phyloP scores from a whole-genome alignment of 495 filamentous ascomycete species.

The Talaromyces stipitatus region DNA sequence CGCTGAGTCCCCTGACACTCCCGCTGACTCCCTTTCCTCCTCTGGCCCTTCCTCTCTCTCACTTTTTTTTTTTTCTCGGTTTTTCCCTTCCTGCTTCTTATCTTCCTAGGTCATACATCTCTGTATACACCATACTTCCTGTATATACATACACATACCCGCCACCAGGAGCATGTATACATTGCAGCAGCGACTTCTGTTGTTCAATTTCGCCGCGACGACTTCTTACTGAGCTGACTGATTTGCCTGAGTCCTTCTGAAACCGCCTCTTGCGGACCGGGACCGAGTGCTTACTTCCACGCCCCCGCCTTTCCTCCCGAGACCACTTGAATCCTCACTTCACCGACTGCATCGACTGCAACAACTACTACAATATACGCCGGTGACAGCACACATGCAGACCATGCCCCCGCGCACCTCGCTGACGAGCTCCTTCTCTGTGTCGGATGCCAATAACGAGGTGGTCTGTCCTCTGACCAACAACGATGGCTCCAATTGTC shows the following conservation, averaged over 20 bases:
- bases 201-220: background rate
- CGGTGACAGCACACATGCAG: conserved; percentile 32
- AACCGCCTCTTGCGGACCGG: background rate
- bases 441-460: conserved; percentile 87
- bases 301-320: background rate
- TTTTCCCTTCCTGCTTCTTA: background rate
- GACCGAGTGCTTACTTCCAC: background rate
- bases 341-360: background rate
- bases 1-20: background rate
- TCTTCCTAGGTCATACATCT: background rate
- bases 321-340: background rate
- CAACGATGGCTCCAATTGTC: conserved; percentile 94
- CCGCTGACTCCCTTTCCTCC: background rate
- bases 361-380: background rate
- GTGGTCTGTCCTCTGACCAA: conserved; percentile 95
- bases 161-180: background rate
- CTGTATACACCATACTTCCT: background rate
- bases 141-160: background rate
- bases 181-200: background rate
- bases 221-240: background rate
- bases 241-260: background rate
- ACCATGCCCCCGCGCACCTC: conserved; percentile 83
- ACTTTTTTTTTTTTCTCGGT: background rate
- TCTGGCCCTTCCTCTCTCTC: background rate
- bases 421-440: conserved; percentile 83